A percentile compares a stretch with the other conserved stretches of the same genome.
Evolutionary conservation across 768 basidiomycete species (phyloP).

Genomic region (Termitomyces sp.): DNA sequence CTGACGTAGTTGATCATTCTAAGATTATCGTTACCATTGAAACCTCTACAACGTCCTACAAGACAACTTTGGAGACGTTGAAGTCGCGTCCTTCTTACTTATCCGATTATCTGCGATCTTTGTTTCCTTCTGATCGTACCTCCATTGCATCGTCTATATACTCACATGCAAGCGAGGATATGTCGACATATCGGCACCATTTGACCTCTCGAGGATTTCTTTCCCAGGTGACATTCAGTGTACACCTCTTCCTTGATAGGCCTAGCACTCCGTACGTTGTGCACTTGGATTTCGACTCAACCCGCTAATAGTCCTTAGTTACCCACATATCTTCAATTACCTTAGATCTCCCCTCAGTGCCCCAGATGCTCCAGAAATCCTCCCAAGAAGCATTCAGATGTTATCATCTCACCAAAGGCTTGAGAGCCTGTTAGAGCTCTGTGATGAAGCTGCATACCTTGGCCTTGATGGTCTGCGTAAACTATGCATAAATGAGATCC

Average conservation of each 20-base stretch:
- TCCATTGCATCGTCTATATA: constrained; percentile 52
- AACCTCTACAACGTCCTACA: constrained; percentile 61
- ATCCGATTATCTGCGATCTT: constrained; percentile 45
- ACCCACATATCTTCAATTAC: constrained; percentile 65
- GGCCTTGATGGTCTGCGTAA: constrained; percentile 57
- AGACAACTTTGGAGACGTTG: constrained; percentile 63
- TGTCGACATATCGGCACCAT: constrained; percentile 58
- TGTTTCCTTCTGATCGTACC: constrained; percentile 32
- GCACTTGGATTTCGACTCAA: background rate
- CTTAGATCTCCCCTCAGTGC: constrained; percentile 52
- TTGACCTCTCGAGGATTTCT: constrained; percentile 56
- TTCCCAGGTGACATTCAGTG: constrained; percentile 34
- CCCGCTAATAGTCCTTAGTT: constrained; percentile 35
- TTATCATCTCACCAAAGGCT: constrained; percentile 41
- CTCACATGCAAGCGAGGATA: constrained; percentile 45
- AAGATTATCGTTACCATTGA: constrained; percentile 69
- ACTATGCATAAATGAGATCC: constrained; percentile 66
- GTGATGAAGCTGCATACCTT: constrained; percentile 78
- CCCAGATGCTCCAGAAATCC: constrained; percentile 39
- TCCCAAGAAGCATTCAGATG: constrained; percentile 59
- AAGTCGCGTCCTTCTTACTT: constrained; percentile 66
- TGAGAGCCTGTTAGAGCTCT: constrained; percentile 66
- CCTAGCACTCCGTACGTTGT: constrained; percentile 70
- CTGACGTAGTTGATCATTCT: constrained; percentile 43
- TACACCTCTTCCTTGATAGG: constrained; percentile 78